phyloP scores from a whole-genome alignment of 371 early-diverging fungal genomes.

The Circinella minor region DNA sequence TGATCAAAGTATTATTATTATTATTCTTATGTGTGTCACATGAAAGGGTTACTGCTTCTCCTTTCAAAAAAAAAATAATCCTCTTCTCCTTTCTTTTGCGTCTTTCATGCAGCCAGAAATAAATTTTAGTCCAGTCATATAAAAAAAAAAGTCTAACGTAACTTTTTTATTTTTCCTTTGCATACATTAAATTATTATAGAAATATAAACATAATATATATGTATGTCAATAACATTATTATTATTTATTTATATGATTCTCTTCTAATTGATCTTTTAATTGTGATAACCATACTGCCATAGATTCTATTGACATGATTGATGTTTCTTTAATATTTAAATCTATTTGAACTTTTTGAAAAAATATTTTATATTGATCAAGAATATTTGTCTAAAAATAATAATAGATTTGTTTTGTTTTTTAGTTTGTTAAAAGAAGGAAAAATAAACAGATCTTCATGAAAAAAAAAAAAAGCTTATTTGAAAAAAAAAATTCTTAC shows the following conservation, averaged over 20 bases:
- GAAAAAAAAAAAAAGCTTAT: too few species aligned
- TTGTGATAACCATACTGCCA: conserved; percentile 23
- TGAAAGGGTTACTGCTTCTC: background rate
- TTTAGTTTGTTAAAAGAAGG: too few species aligned
- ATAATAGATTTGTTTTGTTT: too few species aligned
- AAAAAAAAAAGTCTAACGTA: too few species aligned
- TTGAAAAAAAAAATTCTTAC: conserved; percentile 33
- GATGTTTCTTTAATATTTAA: background rate
- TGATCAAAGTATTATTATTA: background rate
- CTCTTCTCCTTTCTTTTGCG: too few species aligned
- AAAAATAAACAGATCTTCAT: too few species aligned
- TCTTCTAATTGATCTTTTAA: conserved; percentile 13
- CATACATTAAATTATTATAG: too few species aligned
- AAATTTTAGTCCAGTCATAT: too few species aligned
- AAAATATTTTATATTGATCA: conserved; percentile 71
- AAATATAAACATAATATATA: too few species aligned
- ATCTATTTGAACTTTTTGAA: conserved; percentile 19
- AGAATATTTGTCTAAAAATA: conserved; percentile 62
- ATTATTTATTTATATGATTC: background rate
- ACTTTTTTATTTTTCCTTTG: too few species aligned
- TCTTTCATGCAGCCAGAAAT: too few species aligned
- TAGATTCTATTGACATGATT: conserved; percentile 21
- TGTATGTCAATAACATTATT: background rate
- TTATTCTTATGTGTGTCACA: too few species aligned
- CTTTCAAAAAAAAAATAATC: background rate